Evolutionary conservation across 2,329 filamentous ascomycete species (phyloP).

Genomic region (Fusarium concolor): DNA sequence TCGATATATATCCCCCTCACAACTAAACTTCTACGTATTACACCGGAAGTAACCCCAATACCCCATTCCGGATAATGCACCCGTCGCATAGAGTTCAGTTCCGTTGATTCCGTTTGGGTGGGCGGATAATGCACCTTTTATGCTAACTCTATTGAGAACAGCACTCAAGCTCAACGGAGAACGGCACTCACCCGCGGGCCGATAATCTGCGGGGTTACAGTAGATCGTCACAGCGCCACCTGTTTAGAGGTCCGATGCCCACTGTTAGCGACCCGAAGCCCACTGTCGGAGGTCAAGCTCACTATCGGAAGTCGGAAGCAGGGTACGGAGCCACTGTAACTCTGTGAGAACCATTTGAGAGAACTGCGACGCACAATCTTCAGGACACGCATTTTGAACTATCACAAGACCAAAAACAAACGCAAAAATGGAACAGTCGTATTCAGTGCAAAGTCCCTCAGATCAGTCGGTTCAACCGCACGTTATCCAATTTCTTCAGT

Average conservation of each 20-base stretch:
- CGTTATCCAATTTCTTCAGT: constrained; percentile 25
- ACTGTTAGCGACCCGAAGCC: constrained; percentile 3
- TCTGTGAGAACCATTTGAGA: background rate
- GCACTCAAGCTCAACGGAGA: background rate
- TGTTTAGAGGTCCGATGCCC: constrained; percentile 11
- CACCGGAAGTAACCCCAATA: background rate
- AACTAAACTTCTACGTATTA: background rate
- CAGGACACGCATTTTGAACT: background rate
- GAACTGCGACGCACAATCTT: background rate
- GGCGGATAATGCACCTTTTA: constrained; percentile 26
- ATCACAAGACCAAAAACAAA: background rate
- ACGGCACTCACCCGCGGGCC: constrained; percentile 14
- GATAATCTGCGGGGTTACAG: constrained; percentile 25
- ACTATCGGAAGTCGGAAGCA: constrained; percentile 34
- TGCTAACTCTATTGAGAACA: background rate
- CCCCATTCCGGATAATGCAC: constrained; percentile 23
- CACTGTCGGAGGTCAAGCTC: constrained; percentile 25
- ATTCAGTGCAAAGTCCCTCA: constrained; percentile 25
- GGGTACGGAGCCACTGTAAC: background rate
- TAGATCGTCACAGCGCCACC: constrained; percentile 4
- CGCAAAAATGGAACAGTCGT: constrained; percentile 21
- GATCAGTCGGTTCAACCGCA: constrained; percentile 28
- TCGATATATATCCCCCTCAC: constrained; percentile 6
- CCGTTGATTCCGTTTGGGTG: constrained; percentile 5
- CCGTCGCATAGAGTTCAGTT: constrained; percentile 1